Conservation (phyloP, 2,329 filamentous ascomycete species). For the Cladorrhinum sp. region DNA sequence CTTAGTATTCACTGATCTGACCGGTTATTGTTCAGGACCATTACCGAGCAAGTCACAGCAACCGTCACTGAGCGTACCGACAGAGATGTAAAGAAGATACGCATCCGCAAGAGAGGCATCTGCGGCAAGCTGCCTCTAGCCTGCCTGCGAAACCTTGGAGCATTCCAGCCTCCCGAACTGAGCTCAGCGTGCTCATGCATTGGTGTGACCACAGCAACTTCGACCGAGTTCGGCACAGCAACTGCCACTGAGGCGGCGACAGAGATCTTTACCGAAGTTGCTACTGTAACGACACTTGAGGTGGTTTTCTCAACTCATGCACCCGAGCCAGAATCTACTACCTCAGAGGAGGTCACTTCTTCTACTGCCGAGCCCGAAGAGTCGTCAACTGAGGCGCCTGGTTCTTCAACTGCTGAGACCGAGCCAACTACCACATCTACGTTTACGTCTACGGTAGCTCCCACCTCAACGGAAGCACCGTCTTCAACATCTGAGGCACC, state of each 20-base stretch:
- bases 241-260: not conserved
- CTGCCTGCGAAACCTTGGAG: constrained; percentile 3
- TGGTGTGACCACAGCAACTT: not conserved
- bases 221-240: not conserved
- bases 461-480: not conserved
- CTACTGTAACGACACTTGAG: not conserved
- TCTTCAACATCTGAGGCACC: not conserved
- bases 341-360: no score
- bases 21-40: not conserved
- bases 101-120: not conserved
- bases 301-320: not conserved
- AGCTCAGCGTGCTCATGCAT: constrained; percentile 3
- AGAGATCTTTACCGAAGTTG: not conserved
- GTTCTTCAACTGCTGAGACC: no score
- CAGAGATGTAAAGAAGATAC: not conserved
- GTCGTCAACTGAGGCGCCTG: not conserved
- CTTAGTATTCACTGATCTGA: not conserved
- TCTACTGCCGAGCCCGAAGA: not conserved
- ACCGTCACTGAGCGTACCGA: not conserved
- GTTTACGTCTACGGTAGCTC: no score
- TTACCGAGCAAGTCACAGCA: not conserved
- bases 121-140: not conserved
- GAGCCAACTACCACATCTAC: no score
- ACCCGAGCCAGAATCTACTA: not conserved
- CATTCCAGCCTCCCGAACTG: not conserved